A percentile compares a stretch with the other conserved stretches of the same genome.
phyloP scores from a whole-genome alignment of 2,329 filamentous ascomycete species.

The Magnaporthiopsis poae region DNA sequence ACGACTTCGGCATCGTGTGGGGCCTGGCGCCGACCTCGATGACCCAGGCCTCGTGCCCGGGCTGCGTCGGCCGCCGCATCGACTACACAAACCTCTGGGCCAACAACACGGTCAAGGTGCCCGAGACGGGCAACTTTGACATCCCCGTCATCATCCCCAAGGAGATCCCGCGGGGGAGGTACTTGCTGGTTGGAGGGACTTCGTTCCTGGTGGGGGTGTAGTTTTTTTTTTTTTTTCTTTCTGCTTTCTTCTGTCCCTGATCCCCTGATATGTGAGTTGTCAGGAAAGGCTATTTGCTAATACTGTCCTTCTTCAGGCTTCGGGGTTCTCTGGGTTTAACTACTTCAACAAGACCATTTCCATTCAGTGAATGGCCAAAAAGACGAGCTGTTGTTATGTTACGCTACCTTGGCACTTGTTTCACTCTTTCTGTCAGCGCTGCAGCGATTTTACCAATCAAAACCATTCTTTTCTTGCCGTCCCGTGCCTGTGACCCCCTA shows the following conservation, averaged over 20 bases:
- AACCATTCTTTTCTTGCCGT: too few species aligned
- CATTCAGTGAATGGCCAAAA: neutral
- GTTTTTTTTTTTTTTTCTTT: neutral
- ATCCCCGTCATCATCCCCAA: neutral
- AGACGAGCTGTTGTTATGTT: too few species aligned
- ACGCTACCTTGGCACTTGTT: too few species aligned
- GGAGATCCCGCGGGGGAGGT: neutral
- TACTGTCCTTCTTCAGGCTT: neutral
- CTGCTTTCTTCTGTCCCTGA: too few species aligned
- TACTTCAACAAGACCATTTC: neutral
- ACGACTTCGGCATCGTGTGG: conserved; percentile 24
- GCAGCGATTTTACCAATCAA: too few species aligned
- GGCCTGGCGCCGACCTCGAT: conserved; percentile 14
- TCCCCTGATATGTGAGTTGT: too few species aligned
- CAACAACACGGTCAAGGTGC: neutral
- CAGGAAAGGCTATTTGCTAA: too few species aligned
- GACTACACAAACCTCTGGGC: conserved; percentile 15
- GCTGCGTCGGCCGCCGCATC: conserved; percentile 21
- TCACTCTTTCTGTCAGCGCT: too few species aligned
- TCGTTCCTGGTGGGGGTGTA: conserved; percentile 6
- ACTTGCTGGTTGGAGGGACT: neutral
- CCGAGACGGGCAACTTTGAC: neutral
- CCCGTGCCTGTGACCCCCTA: too few species aligned
- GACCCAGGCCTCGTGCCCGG: conserved; percentile 9
- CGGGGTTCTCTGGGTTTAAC: neutral